Percentiles rank a stretch among this genome's conserved stretches.
Conservation (phyloP, 163 green algal species). For the Scenedesmus sp. region DNA sequence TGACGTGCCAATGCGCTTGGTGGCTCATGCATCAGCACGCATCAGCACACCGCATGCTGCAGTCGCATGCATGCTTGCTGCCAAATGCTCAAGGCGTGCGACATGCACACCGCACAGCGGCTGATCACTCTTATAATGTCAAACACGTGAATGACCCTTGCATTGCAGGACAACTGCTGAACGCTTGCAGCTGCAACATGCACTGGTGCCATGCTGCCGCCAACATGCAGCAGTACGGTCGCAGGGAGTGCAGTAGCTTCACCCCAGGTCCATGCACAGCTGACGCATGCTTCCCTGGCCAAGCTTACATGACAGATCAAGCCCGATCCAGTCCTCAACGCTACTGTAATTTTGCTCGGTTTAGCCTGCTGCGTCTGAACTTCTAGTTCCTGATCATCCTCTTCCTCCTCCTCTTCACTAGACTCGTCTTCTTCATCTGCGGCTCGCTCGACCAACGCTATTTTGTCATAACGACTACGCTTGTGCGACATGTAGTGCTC, state of each 20-base stretch:
- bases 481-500: slow-evolving; percentile 25
- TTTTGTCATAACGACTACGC: neutral
- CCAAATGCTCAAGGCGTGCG: no score
- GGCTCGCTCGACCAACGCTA: slow-evolving; percentile 41
- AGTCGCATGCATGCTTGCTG: neutral
- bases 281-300: neutral
- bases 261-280: neutral
- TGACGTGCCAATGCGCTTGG: neutral
- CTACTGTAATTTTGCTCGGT: slow-evolving; percentile 16
- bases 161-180: neutral
- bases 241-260: neutral
- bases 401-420: slow-evolving; percentile 14
- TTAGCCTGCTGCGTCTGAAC: slow-evolving; percentile 15
- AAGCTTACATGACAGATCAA: slow-evolving; percentile 35
- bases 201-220: neutral
- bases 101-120: no score
- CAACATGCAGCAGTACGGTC: neutral
- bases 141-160: no score
- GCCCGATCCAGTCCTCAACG: slow-evolving; percentile 7
- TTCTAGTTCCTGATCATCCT: neutral
- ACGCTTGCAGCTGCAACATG: neutral
- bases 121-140: no score
- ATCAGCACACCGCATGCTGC: no score
- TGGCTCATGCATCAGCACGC: neutral
- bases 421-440: slow-evolving; percentile 51